Evolutionary conservation across 2,329 filamentous ascomycete genomes (phyloP).

Genomic region (Peltaster fructicola): DNA sequence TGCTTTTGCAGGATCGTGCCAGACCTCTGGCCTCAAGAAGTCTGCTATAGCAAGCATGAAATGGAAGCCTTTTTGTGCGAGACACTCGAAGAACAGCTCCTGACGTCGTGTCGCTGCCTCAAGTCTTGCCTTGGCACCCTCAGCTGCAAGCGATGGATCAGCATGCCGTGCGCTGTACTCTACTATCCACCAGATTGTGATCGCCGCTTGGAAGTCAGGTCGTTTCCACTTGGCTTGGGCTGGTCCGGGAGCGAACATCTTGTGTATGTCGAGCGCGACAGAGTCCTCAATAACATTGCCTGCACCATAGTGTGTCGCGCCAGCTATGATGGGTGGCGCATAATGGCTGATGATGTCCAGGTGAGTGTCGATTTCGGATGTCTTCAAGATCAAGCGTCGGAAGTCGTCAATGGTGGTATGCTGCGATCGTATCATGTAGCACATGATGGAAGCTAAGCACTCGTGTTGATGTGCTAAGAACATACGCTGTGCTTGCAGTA

Average conservation of each 20-base stretch:
- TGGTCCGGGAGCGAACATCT: slow-evolving; percentile 44
- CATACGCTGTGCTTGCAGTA: slow-evolving; percentile 60
- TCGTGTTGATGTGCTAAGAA: slow-evolving; percentile 85
- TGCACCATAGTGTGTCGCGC: slow-evolving; percentile 62
- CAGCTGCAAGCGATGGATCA: slow-evolving; percentile 4
- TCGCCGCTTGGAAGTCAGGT: slow-evolving; percentile 58
- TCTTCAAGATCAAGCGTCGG: slow-evolving; percentile 45
- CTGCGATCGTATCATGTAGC: slow-evolving; percentile 58
- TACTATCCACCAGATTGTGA: slow-evolving; percentile 72
- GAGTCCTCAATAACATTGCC: slow-evolving; percentile 51
- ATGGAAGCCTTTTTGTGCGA: slow-evolving; percentile 83
- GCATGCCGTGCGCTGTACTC: slow-evolving; percentile 73
- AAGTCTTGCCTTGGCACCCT: slow-evolving; percentile 22
- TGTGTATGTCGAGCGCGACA: slow-evolving; percentile 54
- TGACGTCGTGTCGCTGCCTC: slow-evolving; percentile 46
- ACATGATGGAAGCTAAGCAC: slow-evolving; percentile 62
- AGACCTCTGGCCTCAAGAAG: slow-evolving; percentile 62
- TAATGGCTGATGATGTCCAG: slow-evolving; percentile 63
- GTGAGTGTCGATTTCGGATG: slow-evolving; percentile 59
- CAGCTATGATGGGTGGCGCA: slow-evolving; percentile 59
- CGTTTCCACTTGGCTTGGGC: slow-evolving; percentile 57
- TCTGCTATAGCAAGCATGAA: slow-evolving; percentile 74
- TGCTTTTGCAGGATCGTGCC: slow-evolving; percentile 72
- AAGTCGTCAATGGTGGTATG: slow-evolving; percentile 58
- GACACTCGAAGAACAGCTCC: slow-evolving; percentile 48